Percentiles rank a stretch among this genome's conserved stretches.
Conservation (phyloP, 768 basidiomycete species). For the Termitomyces sp. region DNA sequence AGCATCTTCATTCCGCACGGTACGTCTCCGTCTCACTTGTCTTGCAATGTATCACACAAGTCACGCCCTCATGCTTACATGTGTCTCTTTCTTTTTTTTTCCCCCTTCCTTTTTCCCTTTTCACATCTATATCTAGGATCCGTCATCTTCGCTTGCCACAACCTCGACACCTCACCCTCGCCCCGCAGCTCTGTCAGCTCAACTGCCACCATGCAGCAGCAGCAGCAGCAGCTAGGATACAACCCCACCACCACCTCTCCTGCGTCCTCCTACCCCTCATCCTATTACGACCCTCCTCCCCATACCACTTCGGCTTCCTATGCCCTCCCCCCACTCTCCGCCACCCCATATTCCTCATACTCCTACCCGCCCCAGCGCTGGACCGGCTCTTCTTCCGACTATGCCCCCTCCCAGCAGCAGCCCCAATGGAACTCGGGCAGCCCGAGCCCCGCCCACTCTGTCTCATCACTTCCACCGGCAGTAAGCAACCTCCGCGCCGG, state of each 20-base stretch:
- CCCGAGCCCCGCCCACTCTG: slow-evolving; percentile 24
- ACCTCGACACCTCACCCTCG: slow-evolving; percentile 42
- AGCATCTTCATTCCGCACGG: slow-evolving; percentile 91
- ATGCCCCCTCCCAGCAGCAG: background rate
- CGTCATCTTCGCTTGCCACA: slow-evolving; percentile 73
- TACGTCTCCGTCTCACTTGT: slow-evolving; percentile 29
- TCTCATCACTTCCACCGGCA: slow-evolving; percentile 22
- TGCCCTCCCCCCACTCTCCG: slow-evolving; percentile 33
- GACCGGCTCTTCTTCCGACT: slow-evolving; percentile 24
- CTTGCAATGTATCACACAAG: slow-evolving; percentile 7
- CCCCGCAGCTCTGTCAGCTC: slow-evolving; percentile 34
- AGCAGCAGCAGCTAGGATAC: slow-evolving; percentile 44
- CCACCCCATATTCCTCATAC: slow-evolving; percentile 27
- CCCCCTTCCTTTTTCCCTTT: background rate
- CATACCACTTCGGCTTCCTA: slow-evolving; percentile 16
- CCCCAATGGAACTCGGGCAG: slow-evolving; percentile 22
- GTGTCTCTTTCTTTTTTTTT: too few relatives aligned
- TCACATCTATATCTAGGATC: slow-evolving; percentile 34
- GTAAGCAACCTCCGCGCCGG: slow-evolving; percentile 26
- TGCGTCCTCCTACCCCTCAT: slow-evolving; percentile 1
- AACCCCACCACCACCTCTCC: slow-evolving; percentile 14
- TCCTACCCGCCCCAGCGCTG: slow-evolving; percentile 38
- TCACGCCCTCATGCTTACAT: background rate
- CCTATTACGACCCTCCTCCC: slow-evolving; percentile 33
- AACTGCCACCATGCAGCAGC: slow-evolving; percentile 38